phyloP scores from a whole-genome alignment of 2,329 filamentous ascomycete genomes.

The Cryphonectria carpinicola region DNA sequence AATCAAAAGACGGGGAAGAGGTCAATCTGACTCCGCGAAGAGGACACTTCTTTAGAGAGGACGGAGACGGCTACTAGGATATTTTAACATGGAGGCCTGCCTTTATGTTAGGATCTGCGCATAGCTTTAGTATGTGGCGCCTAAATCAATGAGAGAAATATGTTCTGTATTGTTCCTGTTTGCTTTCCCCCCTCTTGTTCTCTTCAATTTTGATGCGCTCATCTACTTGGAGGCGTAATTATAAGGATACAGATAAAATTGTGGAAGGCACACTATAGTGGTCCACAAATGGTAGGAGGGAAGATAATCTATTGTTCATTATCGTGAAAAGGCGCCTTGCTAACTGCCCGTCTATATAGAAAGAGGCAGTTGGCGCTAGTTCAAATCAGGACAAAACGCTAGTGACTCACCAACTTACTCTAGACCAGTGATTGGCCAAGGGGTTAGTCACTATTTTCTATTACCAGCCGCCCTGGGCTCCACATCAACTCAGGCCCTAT shows the following conservation, averaged over 20 bases:
- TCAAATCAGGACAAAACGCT: no score
- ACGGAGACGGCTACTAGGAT: neutral
- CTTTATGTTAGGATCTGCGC: neutral
- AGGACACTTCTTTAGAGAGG: neutral
- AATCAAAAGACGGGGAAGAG: neutral
- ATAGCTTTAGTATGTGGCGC: neutral
- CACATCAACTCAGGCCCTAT: no score
- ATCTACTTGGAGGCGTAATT: neutral
- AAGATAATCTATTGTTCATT: no score
- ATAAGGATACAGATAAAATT: neutral
- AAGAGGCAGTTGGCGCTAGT: no score
- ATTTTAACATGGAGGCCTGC: neutral
- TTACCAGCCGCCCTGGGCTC: no score
- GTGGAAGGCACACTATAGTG: no score
- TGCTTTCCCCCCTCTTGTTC: neutral
- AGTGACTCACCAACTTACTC: no score
- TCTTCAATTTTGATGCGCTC: neutral
- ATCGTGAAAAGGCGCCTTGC: no score
- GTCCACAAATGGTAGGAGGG: no score
- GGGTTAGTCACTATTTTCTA: no score
- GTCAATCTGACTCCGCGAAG: neutral
- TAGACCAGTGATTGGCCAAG: no score
- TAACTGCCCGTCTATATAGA: no score
- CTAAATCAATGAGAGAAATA: neutral
- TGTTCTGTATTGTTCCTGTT: neutral